phyloP scores from a whole-genome alignment of 495 filamentous ascomycete genomes.

The Rostrohypoxylon terebratum region DNA sequence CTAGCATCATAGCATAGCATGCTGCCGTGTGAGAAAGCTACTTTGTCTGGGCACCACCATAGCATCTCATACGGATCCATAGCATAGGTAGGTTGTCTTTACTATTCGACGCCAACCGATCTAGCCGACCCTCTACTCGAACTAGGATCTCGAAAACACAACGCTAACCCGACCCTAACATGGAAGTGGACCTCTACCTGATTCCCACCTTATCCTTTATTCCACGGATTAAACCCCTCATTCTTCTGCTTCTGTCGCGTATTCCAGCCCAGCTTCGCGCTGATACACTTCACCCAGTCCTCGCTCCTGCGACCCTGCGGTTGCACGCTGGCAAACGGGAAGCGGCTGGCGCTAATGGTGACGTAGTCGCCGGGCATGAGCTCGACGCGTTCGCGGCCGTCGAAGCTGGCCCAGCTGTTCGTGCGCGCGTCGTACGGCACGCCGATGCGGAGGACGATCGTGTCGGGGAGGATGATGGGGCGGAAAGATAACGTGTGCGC shows the following conservation, averaged over 20 bases:
- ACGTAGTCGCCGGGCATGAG: conserved; percentile 92
- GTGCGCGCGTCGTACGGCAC: conserved; percentile 93
- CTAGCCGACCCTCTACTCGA: neutral
- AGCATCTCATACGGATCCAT: too few relatives aligned
- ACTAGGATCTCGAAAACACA: neutral
- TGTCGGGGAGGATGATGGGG: conserved; percentile 94
- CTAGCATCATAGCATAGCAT: too few relatives aligned
- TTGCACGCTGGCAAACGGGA: conserved; percentile 91
- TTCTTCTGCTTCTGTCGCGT: conserved; percentile 81
- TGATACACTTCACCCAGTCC: conserved; percentile 95
- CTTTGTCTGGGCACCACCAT: too few relatives aligned
- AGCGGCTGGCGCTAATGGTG: conserved; percentile 90
- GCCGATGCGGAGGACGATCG: conserved; percentile 88
- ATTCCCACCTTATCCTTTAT: conserved; percentile 42
- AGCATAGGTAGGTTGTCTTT: too few relatives aligned
- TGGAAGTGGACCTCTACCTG: neutral
- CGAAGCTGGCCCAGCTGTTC: conserved; percentile 95
- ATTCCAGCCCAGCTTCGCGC: conserved; percentile 93
- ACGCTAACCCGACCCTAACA: neutral
- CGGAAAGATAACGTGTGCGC: conserved; percentile 96
- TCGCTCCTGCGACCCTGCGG: conserved; percentile 78
- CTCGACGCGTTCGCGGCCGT: conserved; percentile 90
- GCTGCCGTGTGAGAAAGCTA: too few relatives aligned
- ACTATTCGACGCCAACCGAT: neutral
- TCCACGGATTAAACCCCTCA: conserved; percentile 63